Conservation (phyloP, 1,284 basidiomycete genomes). For the Malassezia vespertilionis region DNA sequence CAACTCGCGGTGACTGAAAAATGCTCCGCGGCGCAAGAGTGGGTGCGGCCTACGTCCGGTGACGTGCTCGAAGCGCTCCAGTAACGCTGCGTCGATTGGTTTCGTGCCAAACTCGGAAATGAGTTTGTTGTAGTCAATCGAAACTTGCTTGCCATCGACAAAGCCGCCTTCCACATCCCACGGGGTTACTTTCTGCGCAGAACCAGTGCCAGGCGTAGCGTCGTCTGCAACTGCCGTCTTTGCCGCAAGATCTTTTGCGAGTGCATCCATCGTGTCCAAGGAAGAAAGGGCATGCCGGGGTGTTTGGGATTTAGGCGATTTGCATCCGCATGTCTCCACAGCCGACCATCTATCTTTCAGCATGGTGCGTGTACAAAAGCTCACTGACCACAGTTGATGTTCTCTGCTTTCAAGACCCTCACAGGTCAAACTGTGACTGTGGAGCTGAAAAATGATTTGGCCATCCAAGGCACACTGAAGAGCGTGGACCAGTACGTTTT, state of each 20-base stretch:
- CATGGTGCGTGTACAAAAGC: conserved; percentile 2
- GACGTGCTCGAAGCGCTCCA: conserved; percentile 79
- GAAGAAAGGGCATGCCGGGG: not conserved
- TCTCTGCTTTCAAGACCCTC: conserved; percentile 97
- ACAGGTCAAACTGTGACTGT: conserved; percentile 85
- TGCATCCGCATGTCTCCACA: conserved; percentile 1
- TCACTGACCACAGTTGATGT: conserved; percentile 67
- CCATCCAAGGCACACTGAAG: conserved; percentile 88
- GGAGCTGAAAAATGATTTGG: conserved; percentile 97
- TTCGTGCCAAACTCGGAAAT: conserved; percentile 87
- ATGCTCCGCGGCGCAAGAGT: conserved; percentile 79
- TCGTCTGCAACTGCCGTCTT: conserved; percentile 24
- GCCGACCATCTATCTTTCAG: not conserved
- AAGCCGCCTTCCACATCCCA: conserved; percentile 96
- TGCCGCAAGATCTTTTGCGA: conserved; percentile 25
- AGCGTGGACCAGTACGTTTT: conserved; percentile 74
- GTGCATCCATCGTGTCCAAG: conserved; percentile 20
- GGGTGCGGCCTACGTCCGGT: conserved; percentile 87
- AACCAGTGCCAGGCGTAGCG: not conserved
- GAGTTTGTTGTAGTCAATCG: conserved; percentile 84
- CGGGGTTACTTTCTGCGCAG: conserved; percentile 83
- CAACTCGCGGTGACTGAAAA: conserved; percentile 95
- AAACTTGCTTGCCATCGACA: conserved; percentile 68
- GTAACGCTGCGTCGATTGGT: conserved; percentile 62
- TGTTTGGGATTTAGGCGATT: no score